Evolutionary conservation across 371 early-diverging fungal species (phyloP), one percentile per base, ranked within the genome.

Genomic region (Entomophthora muscae): DNA sequence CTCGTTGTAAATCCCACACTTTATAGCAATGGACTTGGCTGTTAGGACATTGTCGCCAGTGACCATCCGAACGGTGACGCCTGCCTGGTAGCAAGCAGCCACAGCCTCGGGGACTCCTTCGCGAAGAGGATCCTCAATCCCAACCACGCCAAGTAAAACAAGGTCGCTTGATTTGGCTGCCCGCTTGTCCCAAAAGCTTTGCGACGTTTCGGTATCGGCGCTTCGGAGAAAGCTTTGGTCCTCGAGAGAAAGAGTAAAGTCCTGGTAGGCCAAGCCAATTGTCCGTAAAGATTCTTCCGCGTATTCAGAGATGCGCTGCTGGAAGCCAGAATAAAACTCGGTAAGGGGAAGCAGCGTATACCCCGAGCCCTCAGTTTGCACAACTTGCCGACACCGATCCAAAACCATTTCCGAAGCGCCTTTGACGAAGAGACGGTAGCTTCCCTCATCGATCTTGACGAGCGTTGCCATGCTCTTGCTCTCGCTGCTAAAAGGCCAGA

Each of bases 381-480:
- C 63, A 1, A 63, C 55, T 10, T 1, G 22, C 5, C 12, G 51
- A 32, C 89, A 89, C 3, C 66, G 30, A 17, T 71, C 67, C 58
- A 90, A 68, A 10, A 89, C 81, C 57, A 90, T 88, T 72, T 90
- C 91, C n/a, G 90, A 86, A 13, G 91, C 91, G 27, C 91, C 90
- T 71, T 89, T 90, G 70, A 78, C 75, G 65, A 85, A 78, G 2
- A 85, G 65, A 28, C 87, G 76, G 68, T 80, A 88, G 21, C 28
- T 52, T 3, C 2, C 10, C 66, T 70, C 30, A 10, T 53, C 68
- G 1, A 82, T 72, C 53, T 80, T 73, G 28, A 89, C 73, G 7
- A 89, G 75, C 2, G 88, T 86, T 21, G 86, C 76, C 93, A 93
- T 94, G 52, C 84, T 77, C 74, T 95, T 94, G 26, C 83, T 79